A percentile compares a stretch with the other conserved stretches of the same genome.
Conservation (phyloP, 2,329 filamentous ascomycete genomes). For the Monosporascus sp. region DNA sequence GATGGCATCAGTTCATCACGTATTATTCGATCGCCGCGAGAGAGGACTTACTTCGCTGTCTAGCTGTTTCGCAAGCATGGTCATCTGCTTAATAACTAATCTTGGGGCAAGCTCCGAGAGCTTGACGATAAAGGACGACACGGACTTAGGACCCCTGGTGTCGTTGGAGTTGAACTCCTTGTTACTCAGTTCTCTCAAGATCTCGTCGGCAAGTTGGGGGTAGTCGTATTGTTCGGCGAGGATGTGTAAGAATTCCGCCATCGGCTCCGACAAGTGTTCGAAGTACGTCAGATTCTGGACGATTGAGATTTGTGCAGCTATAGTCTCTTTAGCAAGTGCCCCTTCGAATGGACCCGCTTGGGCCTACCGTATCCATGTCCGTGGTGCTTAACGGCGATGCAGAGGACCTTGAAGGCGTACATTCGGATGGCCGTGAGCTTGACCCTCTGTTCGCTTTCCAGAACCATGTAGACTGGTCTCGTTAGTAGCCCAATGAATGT, state of each 20-base stretch:
- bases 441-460: conserved; percentile 89
- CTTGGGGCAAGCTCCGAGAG: conserved; percentile 88
- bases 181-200: conserved; percentile 88
- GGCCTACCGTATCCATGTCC: conserved; percentile 84
- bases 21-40: neutral
- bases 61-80: conserved; percentile 84
- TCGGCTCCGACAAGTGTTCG: conserved; percentile 96
- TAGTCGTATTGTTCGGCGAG: conserved; percentile 97
- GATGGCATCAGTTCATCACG: too few relatives aligned
- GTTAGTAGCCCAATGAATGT: conserved; percentile 92
- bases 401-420: conserved; percentile 96
- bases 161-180: conserved; percentile 99
- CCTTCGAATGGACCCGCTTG: neutral
- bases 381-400: conserved; percentile 95
- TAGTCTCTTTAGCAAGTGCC: conserved; percentile 13
- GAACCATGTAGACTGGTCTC: conserved; percentile 83
- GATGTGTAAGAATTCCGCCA: conserved; percentile 97
- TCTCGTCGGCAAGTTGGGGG: conserved; percentile 88
- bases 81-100: conserved; percentile 96
- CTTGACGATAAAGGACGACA: conserved; percentile 88
- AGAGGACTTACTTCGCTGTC: conserved; percentile 70
- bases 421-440: conserved; percentile 88
- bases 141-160: conserved; percentile 89
- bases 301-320: conserved; percentile 93
- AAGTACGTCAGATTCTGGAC: conserved; percentile 98